Base-by-base conservation (phyloP, 2,329 filamentous ascomycete species). In the Blastomyces gilchristii region DNA sequence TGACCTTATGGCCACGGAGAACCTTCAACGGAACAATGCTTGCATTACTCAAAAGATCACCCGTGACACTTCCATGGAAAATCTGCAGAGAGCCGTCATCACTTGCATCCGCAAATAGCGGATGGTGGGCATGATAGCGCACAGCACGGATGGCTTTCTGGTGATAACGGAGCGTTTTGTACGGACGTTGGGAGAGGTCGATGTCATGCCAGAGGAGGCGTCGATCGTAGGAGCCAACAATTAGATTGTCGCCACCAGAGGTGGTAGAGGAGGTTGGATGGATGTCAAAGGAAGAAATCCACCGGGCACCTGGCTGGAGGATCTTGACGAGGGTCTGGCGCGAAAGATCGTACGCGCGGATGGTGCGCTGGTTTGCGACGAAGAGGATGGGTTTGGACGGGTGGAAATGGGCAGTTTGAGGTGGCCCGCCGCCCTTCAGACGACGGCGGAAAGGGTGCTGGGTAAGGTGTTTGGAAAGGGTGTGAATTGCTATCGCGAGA, bases 111-210 rank as follows among this genome's bases (percentile, higher is more conserved):
- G 92, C 94, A 71, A 99, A 97, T 45, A 99, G 82, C 22, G 94
- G 92, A 65, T 87, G 84, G 9, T 83, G 82, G 63, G 87, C 86
- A 77, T 99, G 95, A 77, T 89, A 99, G 69, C 85, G 87, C 62
- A 97, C 94, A 14, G 88, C 86, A 58, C 95, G 85, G 71, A 99
- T 96, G 56, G 94, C 94, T 76, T 96, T 90, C 65, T 85, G 80
- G 78, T 99, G 94, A 80, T 97, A 99, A 60, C 94, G 85, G 78
- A 99, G 87, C 0, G 93, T 97, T 81, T 97, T 97, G 81, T 96
- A 97, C 0, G 94, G 94, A 59, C 90, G 86, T 66, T 84, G 87
- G 0, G 90, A 94, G 45, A 99, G 85, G 69, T 99, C 94, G 62
- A 97, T 83, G 77, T 99, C 94, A 78, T 97, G 94, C 94, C 94